Percentiles rank a stretch among this genome's conserved stretches.
Evolutionary conservation across 2,329 filamentous ascomycete genomes (phyloP).

Genomic region (Didymella sp.): DNA sequence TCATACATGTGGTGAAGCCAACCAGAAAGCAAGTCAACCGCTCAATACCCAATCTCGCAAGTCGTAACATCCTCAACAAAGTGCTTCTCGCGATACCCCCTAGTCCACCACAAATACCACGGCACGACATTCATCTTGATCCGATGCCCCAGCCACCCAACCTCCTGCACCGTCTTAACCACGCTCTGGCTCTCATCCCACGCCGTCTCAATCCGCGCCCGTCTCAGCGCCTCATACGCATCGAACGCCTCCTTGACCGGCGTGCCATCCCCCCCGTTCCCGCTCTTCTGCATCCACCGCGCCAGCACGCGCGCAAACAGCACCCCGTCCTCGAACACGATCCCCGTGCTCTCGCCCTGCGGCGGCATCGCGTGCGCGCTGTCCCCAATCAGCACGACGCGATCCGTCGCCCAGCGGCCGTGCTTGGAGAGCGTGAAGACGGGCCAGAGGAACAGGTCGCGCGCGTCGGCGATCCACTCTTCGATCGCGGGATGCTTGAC

Average conservation of each 20-base stretch:
- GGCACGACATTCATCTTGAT: constrained; percentile 56
- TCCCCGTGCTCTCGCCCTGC: constrained; percentile 59
- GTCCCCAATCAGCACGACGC: constrained; percentile 55
- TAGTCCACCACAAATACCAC: constrained; percentile 57
- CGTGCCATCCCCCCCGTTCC: constrained; percentile 24
- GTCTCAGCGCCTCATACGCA: constrained; percentile 56
- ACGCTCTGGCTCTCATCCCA: constrained; percentile 58
- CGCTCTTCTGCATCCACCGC: constrained; percentile 52
- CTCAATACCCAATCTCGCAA: constrained; percentile 33
- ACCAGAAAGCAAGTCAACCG: neutral
- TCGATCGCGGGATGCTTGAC: constrained; percentile 47
- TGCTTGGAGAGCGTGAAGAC: constrained; percentile 55
- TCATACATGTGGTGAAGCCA: too few relatives aligned
- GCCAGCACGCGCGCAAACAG: constrained; percentile 56
- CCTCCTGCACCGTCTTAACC: constrained; percentile 54
- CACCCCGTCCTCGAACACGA: constrained; percentile 61
- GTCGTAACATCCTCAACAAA: constrained; percentile 56
- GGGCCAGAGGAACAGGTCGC: constrained; percentile 56
- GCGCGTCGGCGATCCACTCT: constrained; percentile 52
- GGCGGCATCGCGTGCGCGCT: constrained; percentile 60
- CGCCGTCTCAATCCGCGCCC: constrained; percentile 54
- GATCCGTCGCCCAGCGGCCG: constrained; percentile 55
- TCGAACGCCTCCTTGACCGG: constrained; percentile 55
- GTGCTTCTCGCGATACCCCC: constrained; percentile 51
- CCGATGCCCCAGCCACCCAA: constrained; percentile 54